phyloP scores from a whole-genome alignment of 345 rosid genomes.

The Eucalyptus sp. region DNA sequence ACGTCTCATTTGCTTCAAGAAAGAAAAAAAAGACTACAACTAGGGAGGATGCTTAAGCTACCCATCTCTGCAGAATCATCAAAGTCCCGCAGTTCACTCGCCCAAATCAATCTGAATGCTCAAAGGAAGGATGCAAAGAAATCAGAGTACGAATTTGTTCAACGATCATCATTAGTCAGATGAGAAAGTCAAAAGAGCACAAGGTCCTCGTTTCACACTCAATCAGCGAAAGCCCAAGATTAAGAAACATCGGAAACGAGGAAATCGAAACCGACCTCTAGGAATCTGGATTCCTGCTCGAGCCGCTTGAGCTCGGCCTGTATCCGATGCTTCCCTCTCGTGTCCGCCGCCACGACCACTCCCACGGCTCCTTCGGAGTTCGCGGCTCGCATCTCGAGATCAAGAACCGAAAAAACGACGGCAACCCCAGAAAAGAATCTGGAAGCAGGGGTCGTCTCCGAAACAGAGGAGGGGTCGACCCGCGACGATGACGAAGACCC shows the following conservation, averaged over 20 bases:
- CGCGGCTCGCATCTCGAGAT: constrained; percentile 34
- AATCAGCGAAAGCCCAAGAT: background rate
- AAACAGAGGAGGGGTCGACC: background rate
- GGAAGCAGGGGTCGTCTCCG: background rate
- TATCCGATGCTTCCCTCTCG: constrained; percentile 71
- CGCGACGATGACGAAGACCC: background rate
- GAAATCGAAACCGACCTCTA: constrained; percentile 33
- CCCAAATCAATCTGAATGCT: background rate
- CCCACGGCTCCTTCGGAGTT: constrained; percentile 35
- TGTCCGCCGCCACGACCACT: constrained; percentile 20
- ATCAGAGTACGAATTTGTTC: background rate
- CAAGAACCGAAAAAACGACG: background rate
- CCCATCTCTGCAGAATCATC: background rate
- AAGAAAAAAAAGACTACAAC: background rate
- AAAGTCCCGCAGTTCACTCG: background rate
- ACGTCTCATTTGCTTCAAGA: background rate
- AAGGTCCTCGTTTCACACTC: background rate
- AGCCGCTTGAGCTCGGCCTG: constrained; percentile 71
- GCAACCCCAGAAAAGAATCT: background rate
- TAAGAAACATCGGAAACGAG: background rate
- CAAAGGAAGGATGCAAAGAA: background rate
- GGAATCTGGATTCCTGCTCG: constrained; percentile 66
- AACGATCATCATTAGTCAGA: background rate
- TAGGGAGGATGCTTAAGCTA: background rate
- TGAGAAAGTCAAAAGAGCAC: background rate